Base-by-base conservation (phyloP, 2,329 filamentous ascomycete genomes). In the Phaeosphaeria sp. region DNA sequence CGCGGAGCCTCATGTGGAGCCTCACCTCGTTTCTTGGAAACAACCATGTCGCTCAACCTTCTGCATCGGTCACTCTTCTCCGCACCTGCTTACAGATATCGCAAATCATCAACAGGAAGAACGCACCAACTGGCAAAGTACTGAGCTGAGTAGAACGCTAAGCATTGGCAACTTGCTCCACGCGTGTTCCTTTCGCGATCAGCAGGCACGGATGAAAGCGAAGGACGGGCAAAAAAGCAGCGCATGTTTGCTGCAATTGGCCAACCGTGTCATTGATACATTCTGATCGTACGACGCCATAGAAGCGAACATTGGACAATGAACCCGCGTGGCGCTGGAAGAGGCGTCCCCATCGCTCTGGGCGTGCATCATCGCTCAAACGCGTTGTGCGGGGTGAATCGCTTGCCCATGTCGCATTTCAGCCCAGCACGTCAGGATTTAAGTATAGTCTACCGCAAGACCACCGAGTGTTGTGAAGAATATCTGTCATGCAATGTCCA, bases 1-100 rank as follows among this genome's bases (percentile, higher is more conserved):
- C 18, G 25, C 50, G 50, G 50, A 52, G 50, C 50, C 50, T 52
- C 50, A 52, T 46, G 50, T 52, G 50, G 50, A 52, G 41, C 18
- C 41, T 23, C 50, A 20, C 17, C 3, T 41, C 27, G 25, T 27
- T n/a, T 23, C 33, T 52, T 23, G 48, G 48, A 21, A 41, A 15
- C 22, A 36, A 11, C 18, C 21, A 23, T 1, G 50, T 44, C 50
- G 20, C 41, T 6, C 50, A 46, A 52, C 50, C 50, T 46, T 6
- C 41, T 46, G 10, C 25, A 52, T 33, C 18, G 41, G 25, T 13
- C n/a, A n/a, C 6, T 25, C 39, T 6, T 46, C 15, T 42, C 11
- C 27, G 10, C 21, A 22, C n/a, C n/a, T 21, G 18, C 42, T 21
- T 44, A 9, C 7, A 7, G 15, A 44, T 44, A n/a, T 22, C 22